Conservation (phyloP, 352 stramenopile species). For the Globisporangium nunn region DNA sequence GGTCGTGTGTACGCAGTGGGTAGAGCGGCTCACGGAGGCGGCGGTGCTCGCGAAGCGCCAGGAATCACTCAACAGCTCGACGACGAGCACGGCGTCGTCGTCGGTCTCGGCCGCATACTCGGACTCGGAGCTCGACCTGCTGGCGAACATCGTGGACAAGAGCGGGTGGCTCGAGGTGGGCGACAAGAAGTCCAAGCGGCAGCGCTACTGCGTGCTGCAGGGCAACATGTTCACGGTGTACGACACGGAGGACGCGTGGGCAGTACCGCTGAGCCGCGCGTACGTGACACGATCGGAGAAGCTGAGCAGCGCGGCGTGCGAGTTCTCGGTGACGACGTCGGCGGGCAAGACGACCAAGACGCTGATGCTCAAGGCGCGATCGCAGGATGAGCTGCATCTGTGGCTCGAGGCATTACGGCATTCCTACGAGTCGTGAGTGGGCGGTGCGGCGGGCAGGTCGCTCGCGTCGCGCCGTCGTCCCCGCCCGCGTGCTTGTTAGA, state of each 20-base stretch:
- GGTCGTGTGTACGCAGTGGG: conserved; percentile 60
- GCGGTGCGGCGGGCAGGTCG: conserved; percentile 4
- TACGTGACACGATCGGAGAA: conserved; percentile 71
- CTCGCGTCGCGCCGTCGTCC: not conserved
- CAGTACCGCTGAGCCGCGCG: conserved; percentile 61
- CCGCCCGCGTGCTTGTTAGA: not conserved
- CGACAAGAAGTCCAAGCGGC: conserved; percentile 69
- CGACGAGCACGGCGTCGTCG: conserved; percentile 64
- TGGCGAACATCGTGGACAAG: conserved; percentile 73
- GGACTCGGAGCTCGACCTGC: conserved; percentile 62
- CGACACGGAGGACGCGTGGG: conserved; percentile 76
- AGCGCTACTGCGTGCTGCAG: conserved; percentile 72
- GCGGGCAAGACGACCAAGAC: conserved; percentile 69
- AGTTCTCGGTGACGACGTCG: conserved; percentile 59
- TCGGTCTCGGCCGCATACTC: conserved; percentile 56
- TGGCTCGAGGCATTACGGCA: conserved; percentile 60
- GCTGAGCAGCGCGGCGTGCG: conserved; percentile 43
- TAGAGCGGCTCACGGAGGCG: conserved; percentile 65
- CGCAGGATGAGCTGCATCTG: conserved; percentile 68
- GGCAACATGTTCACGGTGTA: conserved; percentile 81
- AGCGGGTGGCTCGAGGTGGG: conserved; percentile 73
- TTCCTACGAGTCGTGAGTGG: conserved; percentile 29
- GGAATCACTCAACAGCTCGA: conserved; percentile 66
- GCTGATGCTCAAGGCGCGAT: conserved; percentile 55
- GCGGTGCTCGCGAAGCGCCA: conserved; percentile 64